Conservation (phyloP, 106 monocot species). For the Phalaenopsis aphrodite region DNA sequence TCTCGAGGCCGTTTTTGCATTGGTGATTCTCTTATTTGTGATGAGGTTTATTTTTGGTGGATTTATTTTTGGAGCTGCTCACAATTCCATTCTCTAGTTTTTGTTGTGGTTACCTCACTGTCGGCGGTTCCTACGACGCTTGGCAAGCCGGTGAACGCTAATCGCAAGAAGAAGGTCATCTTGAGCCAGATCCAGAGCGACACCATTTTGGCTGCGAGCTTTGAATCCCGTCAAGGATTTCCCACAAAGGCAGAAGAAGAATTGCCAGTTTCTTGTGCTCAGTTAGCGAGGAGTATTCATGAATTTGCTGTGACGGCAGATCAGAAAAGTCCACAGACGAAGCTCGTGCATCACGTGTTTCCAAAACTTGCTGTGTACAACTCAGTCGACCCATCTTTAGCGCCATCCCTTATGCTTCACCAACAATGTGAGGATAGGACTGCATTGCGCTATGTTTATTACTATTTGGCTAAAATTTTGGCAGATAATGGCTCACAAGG, state of each 20-base stretch:
- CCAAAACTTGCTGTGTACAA: slow-evolving; percentile 98
- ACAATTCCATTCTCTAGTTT: slow-evolving; percentile 32
- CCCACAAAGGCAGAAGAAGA: slow-evolving; percentile 61
- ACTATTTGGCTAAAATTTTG: slow-evolving; percentile 95
- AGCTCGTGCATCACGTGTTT: slow-evolving; percentile 77
- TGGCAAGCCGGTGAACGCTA: slow-evolving; percentile 51
- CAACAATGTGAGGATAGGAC: slow-evolving; percentile 93
- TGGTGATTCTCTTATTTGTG: slow-evolving; percentile 28
- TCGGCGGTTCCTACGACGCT: slow-evolving; percentile 35
- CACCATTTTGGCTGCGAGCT: slow-evolving; percentile 89
- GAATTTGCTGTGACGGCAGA: slow-evolving; percentile 84
- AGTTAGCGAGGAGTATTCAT: slow-evolving; percentile 82
- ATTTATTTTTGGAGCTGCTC: slow-evolving; percentile 43
- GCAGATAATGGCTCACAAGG: slow-evolving; percentile 87
- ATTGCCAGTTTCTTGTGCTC: slow-evolving; percentile 91
- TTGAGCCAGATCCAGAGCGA: slow-evolving; percentile 95
- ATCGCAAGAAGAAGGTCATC: slow-evolving; percentile 60
- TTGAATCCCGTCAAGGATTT: slow-evolving; percentile 67
- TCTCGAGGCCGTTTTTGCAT: slow-evolving; percentile 23
- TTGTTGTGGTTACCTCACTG: slow-evolving; percentile 17
- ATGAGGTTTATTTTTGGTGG: slow-evolving; percentile 39
- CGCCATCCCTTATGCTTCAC: slow-evolving; percentile 96
- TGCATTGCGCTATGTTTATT: slow-evolving; percentile 97
- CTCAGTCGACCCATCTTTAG: slow-evolving; percentile 92
- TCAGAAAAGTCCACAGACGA: slow-evolving; percentile 94